These are phyloP conservation scores for Terana coerulea DNA, from an alignment of 768 basidiomycete species.

Conservation along the genomic window DNA sequence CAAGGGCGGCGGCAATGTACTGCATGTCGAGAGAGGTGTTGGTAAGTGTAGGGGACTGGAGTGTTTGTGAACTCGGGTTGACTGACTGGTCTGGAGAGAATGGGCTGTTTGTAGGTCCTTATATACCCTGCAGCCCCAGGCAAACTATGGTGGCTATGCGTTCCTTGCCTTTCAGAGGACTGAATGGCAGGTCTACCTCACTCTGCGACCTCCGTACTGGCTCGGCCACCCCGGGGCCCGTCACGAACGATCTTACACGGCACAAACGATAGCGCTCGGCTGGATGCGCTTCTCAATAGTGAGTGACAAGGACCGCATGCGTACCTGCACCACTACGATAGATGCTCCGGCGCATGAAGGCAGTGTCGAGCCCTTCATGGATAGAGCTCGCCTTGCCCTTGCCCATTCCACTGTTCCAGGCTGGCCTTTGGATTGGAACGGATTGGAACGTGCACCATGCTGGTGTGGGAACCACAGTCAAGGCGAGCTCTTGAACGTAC, in stretches of 20 bases:
- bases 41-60: neutral
- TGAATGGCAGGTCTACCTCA: neutral
- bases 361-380: no score
- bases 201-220: neutral
- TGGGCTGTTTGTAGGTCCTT: neutral
- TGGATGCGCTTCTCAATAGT: neutral
- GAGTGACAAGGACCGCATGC: neutral
- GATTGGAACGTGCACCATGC: no score
- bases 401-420: no score
- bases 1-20: conserved; percentile 1
- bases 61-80: neutral
- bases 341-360: no score
- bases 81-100: neutral
- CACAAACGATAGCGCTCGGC: neutral
- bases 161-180: neutral
- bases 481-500: no score
- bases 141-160: neutral
- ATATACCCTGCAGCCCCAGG: neutral
- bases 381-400: no score
- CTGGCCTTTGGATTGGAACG: no score
- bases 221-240: neutral
- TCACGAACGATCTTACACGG: neutral
- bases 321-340: no score
- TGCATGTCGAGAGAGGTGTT: neutral
- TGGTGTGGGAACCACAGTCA: no score